Percentiles rank a stretch among this genome's conserved stretches.
Evolutionary conservation across 139 green algal genomes (phyloP).

Genomic region (Chlorella sp.): DNA sequence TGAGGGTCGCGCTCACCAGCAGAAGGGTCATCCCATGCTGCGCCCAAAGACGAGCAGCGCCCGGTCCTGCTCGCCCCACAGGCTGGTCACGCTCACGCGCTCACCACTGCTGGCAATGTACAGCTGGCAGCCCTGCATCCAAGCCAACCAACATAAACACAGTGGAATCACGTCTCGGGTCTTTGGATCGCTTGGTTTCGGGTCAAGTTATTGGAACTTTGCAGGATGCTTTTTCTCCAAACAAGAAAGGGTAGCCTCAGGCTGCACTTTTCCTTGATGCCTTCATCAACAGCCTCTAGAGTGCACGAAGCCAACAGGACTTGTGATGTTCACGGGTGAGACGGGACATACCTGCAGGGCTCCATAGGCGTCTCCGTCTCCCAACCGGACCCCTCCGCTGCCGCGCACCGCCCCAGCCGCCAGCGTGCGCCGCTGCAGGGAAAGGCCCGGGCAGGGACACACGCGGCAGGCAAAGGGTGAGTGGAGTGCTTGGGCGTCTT

Average conservation of each 20-base stretch:
- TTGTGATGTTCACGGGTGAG: neutral
- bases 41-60: slow-evolving; percentile 71
- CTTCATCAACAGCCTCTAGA: no score
- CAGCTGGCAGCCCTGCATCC: slow-evolving; percentile 42
- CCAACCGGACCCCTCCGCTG: neutral
- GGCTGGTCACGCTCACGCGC: slow-evolving; percentile 49
- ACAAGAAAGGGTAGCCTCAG: no score
- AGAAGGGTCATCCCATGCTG: slow-evolving; percentile 78
- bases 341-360: neutral
- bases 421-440: no score
- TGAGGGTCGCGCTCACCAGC: slow-evolving; percentile 37
- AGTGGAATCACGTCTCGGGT: neutral
- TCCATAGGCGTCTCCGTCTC: neutral
- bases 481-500: no score
- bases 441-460: no score
- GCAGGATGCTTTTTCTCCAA: no score
- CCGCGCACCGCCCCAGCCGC: neutral
- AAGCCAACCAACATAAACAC: neutral
- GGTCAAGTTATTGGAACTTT: no score
- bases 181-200: no score
- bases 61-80: slow-evolving; percentile 70
- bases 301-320: no score
- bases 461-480: no score
- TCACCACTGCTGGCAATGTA: slow-evolving; percentile 53
- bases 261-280: no score